Evolutionary conservation across 2,329 filamentous ascomycete genomes (phyloP), one percentile per base, ranked within the genome.

Genomic region (Neonectria faginata): DNA sequence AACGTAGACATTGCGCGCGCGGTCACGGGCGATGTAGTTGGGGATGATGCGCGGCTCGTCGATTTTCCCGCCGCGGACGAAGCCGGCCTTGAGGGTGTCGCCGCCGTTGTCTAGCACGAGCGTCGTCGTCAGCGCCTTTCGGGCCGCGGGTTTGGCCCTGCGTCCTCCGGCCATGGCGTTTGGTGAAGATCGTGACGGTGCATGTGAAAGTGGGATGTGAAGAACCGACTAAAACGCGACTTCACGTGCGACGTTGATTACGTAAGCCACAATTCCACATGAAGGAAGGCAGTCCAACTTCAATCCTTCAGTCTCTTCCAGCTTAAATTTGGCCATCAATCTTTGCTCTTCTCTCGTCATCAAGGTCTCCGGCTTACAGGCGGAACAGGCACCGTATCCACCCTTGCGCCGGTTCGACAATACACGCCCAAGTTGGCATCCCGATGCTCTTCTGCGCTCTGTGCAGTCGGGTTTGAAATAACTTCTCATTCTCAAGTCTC

Each of bases 31-130:
- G 67, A 99, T 88, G 78, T 92, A 95, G 80, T 99, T 99, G 5
- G 94, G 93, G 67, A 97, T 90, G 9, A 92, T 80, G 42, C 86
- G 84, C 69, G 92, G 97, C n/a, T 80, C 78, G 68, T 84, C 81
- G 39, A 80, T 74, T 58, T 81, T 76, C 27, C 81, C 75, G 41
- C 81, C 78, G 39, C 81, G 78, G 1, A 89, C 88, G 73, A 95
- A 91, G 57, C 96, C 96, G 16, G 94, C 94, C 82, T 99, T 99
- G 78, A 99, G 87, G 7, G 90, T 94, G 80, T 92, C 91, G 47
- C 91, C 94, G 77, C 96, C 96, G 82, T 98, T 97, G 82, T 99
- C 96, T 74, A 99, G 85, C 50, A 99, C 86, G 58, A 99, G 89
- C 0, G 94, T 97, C 63, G 83, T 87, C 2, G 84, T 76, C 0